Evolutionary conservation across 371 early-diverging fungal genomes (phyloP), one percentile per base, ranked within the genome.

Genomic region (Mucor circinelloides): DNA sequence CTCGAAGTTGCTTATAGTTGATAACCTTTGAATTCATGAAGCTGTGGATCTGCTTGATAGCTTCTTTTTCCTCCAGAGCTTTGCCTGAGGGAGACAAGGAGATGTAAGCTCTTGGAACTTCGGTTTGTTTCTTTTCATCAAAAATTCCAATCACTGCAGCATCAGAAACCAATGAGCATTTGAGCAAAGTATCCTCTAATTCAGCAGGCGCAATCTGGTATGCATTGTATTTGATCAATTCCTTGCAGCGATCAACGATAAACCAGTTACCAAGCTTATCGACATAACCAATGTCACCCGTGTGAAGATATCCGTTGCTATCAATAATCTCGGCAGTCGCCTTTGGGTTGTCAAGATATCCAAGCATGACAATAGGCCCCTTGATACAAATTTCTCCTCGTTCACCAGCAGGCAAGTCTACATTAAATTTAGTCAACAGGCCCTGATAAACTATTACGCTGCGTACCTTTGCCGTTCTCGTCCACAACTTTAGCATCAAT

Each of bases 321-420:
- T 87, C 88, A 60, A 94, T 85, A 0, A 85, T 76, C 15, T 73
- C 74, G 23, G 71, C 73, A 0, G 93, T 94, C 0, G 90, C 92
- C 63, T 86, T 76, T 7, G 66, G 63, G 50, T 87, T 85, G 48
- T 88, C 84, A 23, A 84, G 71, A 66, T 92, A 91, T 0, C 91
- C 92, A 30, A 72, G 68, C 88, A 89, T 92, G 2, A 91, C 76
- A 61, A 90, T 94, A 6, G 93, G 90, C 0, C 94, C 93, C n/a
- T 87, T 84, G 64, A 94, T 61, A 68, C 90, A 83, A 50, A 93
- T 79, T 69, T 93, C 93, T n/a, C 93, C 93, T 0, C 42, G 54
- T 32, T 83, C 63, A 7, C 79, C 84, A 3, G 58, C 55, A 7
- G 79, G 77, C 8, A 86, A 56, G 40, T 78, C 85, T 54, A 63